Conservation (phyloP, 257 asterid species). For the Solanum commersonii region DNA sequence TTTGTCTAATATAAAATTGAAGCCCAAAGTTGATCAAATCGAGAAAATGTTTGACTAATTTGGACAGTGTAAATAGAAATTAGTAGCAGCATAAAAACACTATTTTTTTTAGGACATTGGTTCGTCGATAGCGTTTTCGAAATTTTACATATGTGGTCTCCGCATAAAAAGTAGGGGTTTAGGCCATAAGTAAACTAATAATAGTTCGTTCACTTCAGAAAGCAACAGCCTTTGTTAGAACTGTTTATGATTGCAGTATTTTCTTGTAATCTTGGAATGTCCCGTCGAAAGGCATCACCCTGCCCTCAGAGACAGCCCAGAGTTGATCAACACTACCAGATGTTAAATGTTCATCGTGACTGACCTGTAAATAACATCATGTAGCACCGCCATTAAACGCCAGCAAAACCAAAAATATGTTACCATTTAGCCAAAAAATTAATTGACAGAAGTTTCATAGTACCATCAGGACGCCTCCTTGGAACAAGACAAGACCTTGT, state of each 20-base stretch:
- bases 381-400: conserved; percentile 4
- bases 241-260: conserved; percentile 48
- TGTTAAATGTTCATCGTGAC: conserved; percentile 91
- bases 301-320: conserved; percentile 85
- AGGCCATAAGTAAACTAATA: background rate
- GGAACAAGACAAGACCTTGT: conserved; percentile 92
- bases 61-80: background rate
- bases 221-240: background rate
- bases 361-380: conserved; percentile 43
- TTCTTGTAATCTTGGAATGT: conserved; percentile 86
- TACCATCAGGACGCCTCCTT: conserved; percentile 99
- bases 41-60: background rate
- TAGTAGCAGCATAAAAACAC: background rate
- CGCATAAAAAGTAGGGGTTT: background rate
- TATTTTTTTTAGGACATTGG: background rate
- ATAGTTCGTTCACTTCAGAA: background rate
- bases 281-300: conserved; percentile 61
- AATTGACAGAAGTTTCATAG: background rate
- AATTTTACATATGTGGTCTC: background rate
- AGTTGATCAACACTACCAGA: conserved; percentile 95
- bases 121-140: background rate
- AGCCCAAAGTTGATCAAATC: background rate
- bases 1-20: background rate
- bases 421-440: background rate
- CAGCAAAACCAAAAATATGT: background rate